Evolutionary conservation across 1,139 yeast species (phyloP).

Genomic region (Taphrina deformans): DNA sequence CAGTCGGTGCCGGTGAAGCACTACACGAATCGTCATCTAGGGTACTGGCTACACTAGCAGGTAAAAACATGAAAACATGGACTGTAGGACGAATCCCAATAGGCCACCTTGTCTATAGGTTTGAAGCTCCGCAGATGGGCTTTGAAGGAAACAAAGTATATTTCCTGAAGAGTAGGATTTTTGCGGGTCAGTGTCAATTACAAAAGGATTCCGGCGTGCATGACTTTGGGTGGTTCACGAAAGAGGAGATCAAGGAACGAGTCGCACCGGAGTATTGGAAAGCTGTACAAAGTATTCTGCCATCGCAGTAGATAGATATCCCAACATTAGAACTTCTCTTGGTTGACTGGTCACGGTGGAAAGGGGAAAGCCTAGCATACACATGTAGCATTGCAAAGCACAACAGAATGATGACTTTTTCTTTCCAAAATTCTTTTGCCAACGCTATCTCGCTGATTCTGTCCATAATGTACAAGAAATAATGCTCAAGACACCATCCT

Average conservation of each 20-base stretch:
- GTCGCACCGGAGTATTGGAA: constrained; percentile 54
- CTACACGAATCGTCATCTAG: constrained; percentile 52
- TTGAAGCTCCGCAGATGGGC: constrained; percentile 8
- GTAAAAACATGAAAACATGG: constrained; percentile 77
- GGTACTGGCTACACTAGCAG: constrained; percentile 43
- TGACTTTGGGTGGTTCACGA: constrained; percentile 78
- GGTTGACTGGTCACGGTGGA: not conserved
- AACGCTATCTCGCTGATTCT: not conserved
- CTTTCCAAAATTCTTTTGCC: not conserved
- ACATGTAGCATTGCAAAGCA: not conserved
- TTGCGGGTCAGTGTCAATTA: constrained; percentile 78
- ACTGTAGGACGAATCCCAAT: constrained; percentile 87
- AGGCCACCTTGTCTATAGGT: constrained; percentile 42
- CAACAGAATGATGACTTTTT: not conserved
- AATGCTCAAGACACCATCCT: not conserved
- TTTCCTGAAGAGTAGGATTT: constrained; percentile 80
- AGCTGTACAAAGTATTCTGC: constrained; percentile 11
- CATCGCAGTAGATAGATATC: not conserved
- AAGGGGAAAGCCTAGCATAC: not conserved
- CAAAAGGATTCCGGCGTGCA: constrained; percentile 46
- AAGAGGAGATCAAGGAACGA: constrained; percentile 66
- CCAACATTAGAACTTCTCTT: not conserved
- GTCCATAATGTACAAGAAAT: not conserved
- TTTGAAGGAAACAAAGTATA: constrained; percentile 52
- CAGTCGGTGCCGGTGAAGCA: constrained; percentile 51